Base-by-base conservation (phyloP, 768 basidiomycete species). In the Podaxis sp. region DNA sequence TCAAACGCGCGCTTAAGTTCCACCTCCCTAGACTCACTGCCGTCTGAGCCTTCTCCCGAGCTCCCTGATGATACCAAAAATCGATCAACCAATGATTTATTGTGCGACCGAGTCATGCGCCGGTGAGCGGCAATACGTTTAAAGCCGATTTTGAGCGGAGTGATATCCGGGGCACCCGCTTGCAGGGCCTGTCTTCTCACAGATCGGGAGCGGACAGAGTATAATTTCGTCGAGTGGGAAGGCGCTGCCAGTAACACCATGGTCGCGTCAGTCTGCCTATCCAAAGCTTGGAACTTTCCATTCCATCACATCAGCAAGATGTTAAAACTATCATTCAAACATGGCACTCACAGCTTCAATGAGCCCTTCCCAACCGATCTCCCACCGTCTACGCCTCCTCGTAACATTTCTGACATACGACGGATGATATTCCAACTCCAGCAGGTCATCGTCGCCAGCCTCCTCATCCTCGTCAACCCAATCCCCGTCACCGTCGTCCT, bases 221-320 rank as follows among this genome's bases (percentile, higher is more conserved):
- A 82, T 5, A 89, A 68, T 65, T 87, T 88, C 14, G 82, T 84
- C 11, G 85, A 78, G 67, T 92, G 90, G 1, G 89, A 84, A 0
- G 90, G 91, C 0, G 90, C 82, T 3, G 90, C 90, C 25, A 93
- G 74, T 0, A 93, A 73, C 25, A 92, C 72, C 76, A 93, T 80
- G 0, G 89, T 91, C 9, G 90, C 79, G 64, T 92, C 91, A 3
- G 91, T 93, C 70, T 91, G 88, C 47, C 89, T 80, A 73, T 92
- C 90, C 32, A 93, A 73, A 35, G 80, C 80, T 74, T 90, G 87
- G 79, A 93, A 88, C 90, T 93, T 62, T 36, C 63, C 25, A 46
- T 58, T 63, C 14, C 50, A 21, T 46, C 32, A 55, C 5, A 37
- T 40, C 44, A 56, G 23, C 18, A 18, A 25, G 21, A 16, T 36